Evolutionary conservation across 2,329 filamentous ascomycete genomes (phyloP).

Genomic region (Alternaria infectoria): DNA sequence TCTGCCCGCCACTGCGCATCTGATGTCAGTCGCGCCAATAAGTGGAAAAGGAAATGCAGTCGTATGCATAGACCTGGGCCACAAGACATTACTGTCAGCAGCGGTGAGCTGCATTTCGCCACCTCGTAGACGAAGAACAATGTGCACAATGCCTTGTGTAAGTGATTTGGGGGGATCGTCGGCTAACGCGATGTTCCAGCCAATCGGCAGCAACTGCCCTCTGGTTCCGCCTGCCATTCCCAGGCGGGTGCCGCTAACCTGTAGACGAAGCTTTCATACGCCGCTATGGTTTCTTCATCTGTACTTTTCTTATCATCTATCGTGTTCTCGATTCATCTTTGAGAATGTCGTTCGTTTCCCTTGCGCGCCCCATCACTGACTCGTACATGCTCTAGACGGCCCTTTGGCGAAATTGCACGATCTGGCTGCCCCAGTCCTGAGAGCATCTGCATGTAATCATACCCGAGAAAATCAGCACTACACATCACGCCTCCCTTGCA

Average conservation of each 20-base stretch:
- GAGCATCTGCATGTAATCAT: constrained; percentile 20
- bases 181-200: constrained; percentile 5
- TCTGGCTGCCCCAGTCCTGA: constrained; percentile 8
- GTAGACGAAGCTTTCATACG: constrained; percentile 25
- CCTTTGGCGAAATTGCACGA: neutral
- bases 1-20: neutral
- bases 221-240: constrained; percentile 15
- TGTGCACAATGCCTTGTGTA: constrained; percentile 14
- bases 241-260: constrained; percentile 13
- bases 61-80: neutral
- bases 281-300: constrained; percentile 17
- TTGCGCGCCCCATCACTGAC: constrained; percentile 1
- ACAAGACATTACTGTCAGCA: neutral
- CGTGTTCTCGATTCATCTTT: constrained; percentile 6
- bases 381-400: neutral
- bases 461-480: constrained; percentile 21
- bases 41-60: neutral
- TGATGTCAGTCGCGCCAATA: neutral
- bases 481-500: constrained; percentile 6
- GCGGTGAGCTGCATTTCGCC: neutral
- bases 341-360: constrained; percentile 1
- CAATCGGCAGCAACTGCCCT: constrained; percentile 19
- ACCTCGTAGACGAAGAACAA: neutral
- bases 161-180: constrained; percentile 7
- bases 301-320: constrained; percentile 12